A percentile compares a stretch with the other conserved stretches of the same genome.
These are phyloP conservation scores for Hypoxylon sp. DNA, from an alignment of 2,329 filamentous ascomycete species.

Conservation along the genomic window DNA sequence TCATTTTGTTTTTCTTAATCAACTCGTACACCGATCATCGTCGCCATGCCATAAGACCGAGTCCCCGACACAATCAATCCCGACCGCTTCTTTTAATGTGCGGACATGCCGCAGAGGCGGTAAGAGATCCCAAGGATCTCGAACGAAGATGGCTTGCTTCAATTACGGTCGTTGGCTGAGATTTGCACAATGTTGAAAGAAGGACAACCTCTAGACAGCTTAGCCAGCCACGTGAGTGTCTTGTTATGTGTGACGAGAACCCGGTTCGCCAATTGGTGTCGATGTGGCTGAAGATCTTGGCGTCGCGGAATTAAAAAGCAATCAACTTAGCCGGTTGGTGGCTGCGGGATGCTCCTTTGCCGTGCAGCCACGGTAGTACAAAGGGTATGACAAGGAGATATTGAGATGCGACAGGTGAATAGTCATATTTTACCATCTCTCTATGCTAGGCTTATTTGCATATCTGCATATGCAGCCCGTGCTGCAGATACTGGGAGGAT, in stretches of 20 bases:
- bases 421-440: conserved; percentile 30
- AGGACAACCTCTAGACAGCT: too few species aligned
- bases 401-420: conserved; percentile 17
- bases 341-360: conserved; percentile 10
- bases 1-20: too few species aligned
- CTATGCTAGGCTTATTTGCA: not conserved
- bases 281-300: conserved; percentile 33
- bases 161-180: conserved; percentile 13
- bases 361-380: too few species aligned
- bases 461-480: conserved; percentile 24
- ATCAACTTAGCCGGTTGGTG: conserved; percentile 6
- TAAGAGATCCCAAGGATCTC: conserved; percentile 10
- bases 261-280: conserved; percentile 13
- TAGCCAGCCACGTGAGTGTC: conserved; percentile 27
- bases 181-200: too few species aligned
- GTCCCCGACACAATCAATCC: conserved; percentile 7
- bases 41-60: conserved; percentile 11
- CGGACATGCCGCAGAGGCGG: conserved; percentile 6
- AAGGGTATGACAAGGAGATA: too few species aligned
- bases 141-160: conserved; percentile 20
- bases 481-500: conserved; percentile 4
- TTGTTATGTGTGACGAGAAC: conserved; percentile 30
- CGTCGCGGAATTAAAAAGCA: conserved; percentile 31
- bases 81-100: conserved; percentile 15
- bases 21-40: conserved; percentile 23